A percentile compares a stretch with the other conserved stretches of the same genome.
Evolutionary conservation across 1,284 basidiomycete genomes (phyloP).

Genomic region (Austroboletus novae-zelandiae): DNA sequence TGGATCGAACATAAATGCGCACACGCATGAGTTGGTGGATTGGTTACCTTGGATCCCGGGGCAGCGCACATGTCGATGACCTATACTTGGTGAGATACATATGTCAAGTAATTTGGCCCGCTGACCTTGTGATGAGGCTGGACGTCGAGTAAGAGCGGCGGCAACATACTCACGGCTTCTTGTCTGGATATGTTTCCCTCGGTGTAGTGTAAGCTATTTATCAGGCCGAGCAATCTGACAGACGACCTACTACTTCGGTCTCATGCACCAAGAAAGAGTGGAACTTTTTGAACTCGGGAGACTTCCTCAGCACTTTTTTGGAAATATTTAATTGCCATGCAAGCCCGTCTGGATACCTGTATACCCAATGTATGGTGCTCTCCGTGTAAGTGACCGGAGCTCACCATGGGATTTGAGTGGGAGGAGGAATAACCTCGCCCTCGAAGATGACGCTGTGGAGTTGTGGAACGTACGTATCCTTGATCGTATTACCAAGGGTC

Average conservation of each 20-base stretch:
- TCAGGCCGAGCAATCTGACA: background rate
- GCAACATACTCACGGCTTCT: conserved; percentile 99
- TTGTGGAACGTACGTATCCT: conserved; percentile 75
- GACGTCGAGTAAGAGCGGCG: conserved; percentile 94
- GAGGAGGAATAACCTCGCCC: conserved; percentile 74
- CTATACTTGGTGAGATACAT: conserved; percentile 36
- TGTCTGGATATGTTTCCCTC: conserved; percentile 96
- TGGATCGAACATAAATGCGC: conserved; percentile 1
- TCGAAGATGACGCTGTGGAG: conserved; percentile 79
- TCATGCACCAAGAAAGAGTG: conserved; percentile 98
- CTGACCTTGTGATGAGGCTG: conserved; percentile 82
- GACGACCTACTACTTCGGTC: conserved; percentile 82
- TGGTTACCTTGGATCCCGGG: conserved; percentile 90
- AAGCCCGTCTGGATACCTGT: conserved; percentile 89
- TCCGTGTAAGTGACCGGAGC: conserved; percentile 13
- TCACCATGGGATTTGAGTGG: conserved; percentile 82
- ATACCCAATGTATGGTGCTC: background rate
- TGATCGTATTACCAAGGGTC: conserved; percentile 24
- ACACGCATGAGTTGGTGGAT: background rate
- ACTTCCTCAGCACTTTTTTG: conserved; percentile 87
- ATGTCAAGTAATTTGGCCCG: background rate
- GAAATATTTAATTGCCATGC: conserved; percentile 96
- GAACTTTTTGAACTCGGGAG: conserved; percentile 93
- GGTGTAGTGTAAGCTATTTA: background rate
- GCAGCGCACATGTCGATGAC: conserved; percentile 99